Base-by-base conservation (phyloP, 2,329 filamentous ascomycete genomes). In the Aspergillus versicolor region DNA sequence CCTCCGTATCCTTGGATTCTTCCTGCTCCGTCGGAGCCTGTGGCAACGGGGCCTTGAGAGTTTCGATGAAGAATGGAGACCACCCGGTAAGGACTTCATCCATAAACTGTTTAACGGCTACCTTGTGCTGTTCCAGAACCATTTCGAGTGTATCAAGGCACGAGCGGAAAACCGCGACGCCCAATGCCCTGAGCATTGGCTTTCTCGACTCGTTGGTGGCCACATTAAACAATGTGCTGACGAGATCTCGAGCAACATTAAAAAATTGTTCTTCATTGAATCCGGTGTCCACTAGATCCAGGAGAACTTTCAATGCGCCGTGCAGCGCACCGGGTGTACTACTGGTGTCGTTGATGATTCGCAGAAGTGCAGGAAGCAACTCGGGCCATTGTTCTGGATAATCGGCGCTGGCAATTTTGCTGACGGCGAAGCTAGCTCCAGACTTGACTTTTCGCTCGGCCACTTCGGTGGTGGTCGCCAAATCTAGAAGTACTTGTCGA, bases 61-160 rank as follows among this genome's bases (percentile, higher is more conserved):
- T 85, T 40, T 84, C 82, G 64, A 91, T 82, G 78, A 97, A 94
- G 79, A 96, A 96, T 4, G 92, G 91, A 61, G 90, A 88, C 94
- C 94, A 99, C 50, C 85, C 84, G 65, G 82, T 83, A 48, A 97
- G 81, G 0, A 91, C 86, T 69, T 96, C 89, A 60, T 96, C 91
- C 52, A 93, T 92, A 72, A 99, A 99, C 1, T 82, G 83, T 74
- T 91, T 94, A 60, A 97, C 91, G 54, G 90, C 90, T 57, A 84
- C 83, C 68, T 90, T 90, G 75, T 97, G 90, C 65, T 96, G 91
- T 64, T 96, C 92, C 81, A 96, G 89, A 63, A 97, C 90, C 85
- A 97, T 96, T 76, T 97, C 92, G 78, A 99, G 85, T 56, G 94
- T 90, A 71, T 97, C 92, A 73, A 99, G 96, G 75, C 91, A 96